These are phyloP conservation scores for Epichloe uncinata DNA, from an alignment of 2,329 filamentous ascomycete genomes.

Conservation along the genomic window DNA sequence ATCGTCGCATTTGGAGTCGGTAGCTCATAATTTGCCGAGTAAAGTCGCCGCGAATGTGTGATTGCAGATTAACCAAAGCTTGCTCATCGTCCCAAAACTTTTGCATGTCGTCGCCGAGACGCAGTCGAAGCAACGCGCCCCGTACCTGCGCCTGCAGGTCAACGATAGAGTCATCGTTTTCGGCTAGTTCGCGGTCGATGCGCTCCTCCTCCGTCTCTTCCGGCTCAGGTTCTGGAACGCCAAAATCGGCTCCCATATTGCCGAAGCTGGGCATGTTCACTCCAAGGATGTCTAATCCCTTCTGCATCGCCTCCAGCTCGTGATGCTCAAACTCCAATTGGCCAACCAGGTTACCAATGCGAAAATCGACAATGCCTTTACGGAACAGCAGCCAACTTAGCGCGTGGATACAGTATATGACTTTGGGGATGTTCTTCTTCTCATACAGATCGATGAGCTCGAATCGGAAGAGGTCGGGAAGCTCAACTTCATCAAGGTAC, in stretches of 20 bases:
- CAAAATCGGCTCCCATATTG: conserved; percentile 93
- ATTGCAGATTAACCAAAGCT: conserved; percentile 67
- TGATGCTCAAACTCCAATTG: conserved; percentile 96
- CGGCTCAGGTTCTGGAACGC: conserved; percentile 60
- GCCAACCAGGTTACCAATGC: conserved; percentile 91
- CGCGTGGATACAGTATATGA: conserved; percentile 97
- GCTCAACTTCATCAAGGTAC: conserved; percentile 78
- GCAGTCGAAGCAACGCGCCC: conserved; percentile 65
- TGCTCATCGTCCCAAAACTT: conserved; percentile 77
- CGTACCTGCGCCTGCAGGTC: conserved; percentile 82
- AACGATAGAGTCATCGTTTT: conserved; percentile 56
- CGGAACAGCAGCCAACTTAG: conserved; percentile 94
- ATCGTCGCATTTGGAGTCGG: conserved; percentile 67
- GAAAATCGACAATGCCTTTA: conserved; percentile 87
- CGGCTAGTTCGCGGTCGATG: conserved; percentile 65
- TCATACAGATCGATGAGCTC: conserved; percentile 96
- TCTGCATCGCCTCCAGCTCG: conserved; percentile 92
- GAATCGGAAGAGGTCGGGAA: conserved; percentile 93
- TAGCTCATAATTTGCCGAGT: conserved; percentile 73
- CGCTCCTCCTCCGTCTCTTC: conserved; percentile 86
- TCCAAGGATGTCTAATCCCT: conserved; percentile 89
- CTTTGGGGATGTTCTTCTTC: conserved; percentile 98
- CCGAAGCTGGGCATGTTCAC: conserved; percentile 96
- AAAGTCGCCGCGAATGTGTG: conserved; percentile 77
- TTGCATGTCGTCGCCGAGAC: conserved; percentile 74